Evolutionary conservation across 768 basidiomycete species (phyloP).

Genomic region (Suillus cothurnatus): DNA sequence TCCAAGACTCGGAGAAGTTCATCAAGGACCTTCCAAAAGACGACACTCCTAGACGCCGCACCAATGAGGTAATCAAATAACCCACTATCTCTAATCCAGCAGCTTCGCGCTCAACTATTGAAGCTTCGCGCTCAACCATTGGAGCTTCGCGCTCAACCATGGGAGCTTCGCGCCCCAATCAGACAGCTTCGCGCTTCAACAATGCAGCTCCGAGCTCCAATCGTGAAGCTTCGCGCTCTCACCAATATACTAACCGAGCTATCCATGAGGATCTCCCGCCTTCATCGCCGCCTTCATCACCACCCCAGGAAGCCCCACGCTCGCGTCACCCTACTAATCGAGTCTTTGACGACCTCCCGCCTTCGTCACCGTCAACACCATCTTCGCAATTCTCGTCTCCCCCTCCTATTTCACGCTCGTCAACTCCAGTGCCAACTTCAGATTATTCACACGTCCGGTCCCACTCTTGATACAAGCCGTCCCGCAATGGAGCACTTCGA

Average conservation of each 20-base stretch:
- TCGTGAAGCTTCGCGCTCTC: background rate
- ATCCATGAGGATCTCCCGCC: background rate
- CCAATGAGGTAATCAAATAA: background rate
- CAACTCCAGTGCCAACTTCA: background rate
- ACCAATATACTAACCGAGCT: background rate
- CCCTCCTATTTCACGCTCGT: background rate
- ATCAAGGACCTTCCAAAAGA: background rate
- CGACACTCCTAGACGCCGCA: background rate
- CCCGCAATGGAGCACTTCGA: background rate
- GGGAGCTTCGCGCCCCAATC: background rate
- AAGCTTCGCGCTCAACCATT: background rate
- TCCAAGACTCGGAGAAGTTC: background rate
- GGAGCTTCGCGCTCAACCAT: background rate
- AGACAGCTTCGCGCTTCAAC: background rate
- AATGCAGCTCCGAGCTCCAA: background rate
- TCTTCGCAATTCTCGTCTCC: background rate
- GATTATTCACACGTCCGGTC: background rate
- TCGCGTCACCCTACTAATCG: background rate
- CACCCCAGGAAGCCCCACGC: background rate
- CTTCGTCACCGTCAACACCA: background rate
- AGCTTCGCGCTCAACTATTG: background rate
- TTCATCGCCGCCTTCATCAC: background rate
- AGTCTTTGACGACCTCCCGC: background rate
- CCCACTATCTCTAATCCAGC: background rate
- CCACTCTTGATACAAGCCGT: background rate